Evolutionary conservation across 2,329 filamentous ascomycete genomes (phyloP).

Genomic region (Fusarium torulosum): DNA sequence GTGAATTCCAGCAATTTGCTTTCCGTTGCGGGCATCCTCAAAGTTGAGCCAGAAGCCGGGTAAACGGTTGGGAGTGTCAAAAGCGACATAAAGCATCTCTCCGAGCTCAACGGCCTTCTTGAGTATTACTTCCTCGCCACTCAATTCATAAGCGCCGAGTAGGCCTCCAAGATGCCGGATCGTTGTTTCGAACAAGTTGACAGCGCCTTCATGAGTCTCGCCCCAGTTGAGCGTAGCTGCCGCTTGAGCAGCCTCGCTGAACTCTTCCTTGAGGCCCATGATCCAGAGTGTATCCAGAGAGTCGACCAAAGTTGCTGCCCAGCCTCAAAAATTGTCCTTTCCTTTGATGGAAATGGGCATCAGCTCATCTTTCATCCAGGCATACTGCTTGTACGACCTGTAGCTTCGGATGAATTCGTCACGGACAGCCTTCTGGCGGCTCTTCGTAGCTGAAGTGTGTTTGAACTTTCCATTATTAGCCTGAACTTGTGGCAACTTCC

Average conservation of each 20-base stretch:
- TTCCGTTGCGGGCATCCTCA: slow-evolving; percentile 54
- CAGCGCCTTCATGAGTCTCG: slow-evolving; percentile 56
- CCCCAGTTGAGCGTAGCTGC: slow-evolving; percentile 65
- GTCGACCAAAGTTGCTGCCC: slow-evolving; percentile 72
- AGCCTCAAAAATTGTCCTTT: slow-evolving; percentile 65
- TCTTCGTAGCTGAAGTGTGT: slow-evolving; percentile 38
- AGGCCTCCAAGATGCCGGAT: slow-evolving; percentile 67
- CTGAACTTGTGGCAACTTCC: slow-evolving; percentile 51
- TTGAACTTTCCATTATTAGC: slow-evolving; percentile 45
- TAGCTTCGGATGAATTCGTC: slow-evolving; percentile 60
- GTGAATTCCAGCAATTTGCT: slow-evolving; percentile 64
- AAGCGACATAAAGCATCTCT: slow-evolving; percentile 66
- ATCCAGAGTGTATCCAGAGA: slow-evolving; percentile 73
- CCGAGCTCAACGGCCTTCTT: slow-evolving; percentile 47
- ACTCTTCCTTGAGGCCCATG: slow-evolving; percentile 70
- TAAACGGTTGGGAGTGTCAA: slow-evolving; percentile 67
- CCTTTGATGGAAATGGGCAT: slow-evolving; percentile 61
- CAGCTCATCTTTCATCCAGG: slow-evolving; percentile 68
- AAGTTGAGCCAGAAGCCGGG: slow-evolving; percentile 64
- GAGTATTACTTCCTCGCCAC: slow-evolving; percentile 56
- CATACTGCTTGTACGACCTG: slow-evolving; percentile 65
- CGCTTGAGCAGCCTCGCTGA: slow-evolving; percentile 61
- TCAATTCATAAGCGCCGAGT: slow-evolving; percentile 64
- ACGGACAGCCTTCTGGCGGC: slow-evolving; percentile 57
- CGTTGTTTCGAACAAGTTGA: slow-evolving; percentile 68